Evolutionary conservation across 768 basidiomycete species (phyloP), one percentile per base, ranked within the genome.

Genomic region (Lactarius sanguifluus): DNA sequence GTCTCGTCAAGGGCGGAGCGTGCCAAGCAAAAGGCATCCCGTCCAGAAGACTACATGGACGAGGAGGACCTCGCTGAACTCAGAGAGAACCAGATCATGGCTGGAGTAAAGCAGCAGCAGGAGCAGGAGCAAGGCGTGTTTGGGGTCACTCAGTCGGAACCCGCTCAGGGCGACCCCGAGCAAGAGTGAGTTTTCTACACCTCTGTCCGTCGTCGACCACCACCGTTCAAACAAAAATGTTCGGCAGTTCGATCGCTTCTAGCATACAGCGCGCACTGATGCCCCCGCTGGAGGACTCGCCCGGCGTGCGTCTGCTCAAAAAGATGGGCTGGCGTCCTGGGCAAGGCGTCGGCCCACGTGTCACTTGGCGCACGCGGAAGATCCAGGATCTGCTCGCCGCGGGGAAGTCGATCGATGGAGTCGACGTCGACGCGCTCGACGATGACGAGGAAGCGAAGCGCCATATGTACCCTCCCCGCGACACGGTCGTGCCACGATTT

Each of bases 11-110:
- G 95, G 38, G 77, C 75, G 34, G 90, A 92, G 54, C 85, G 95
- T 57, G 85, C 85, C 56, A 89, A 88, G 75, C 76, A 83, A 71
- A 81, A 84, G 71, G 78, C 77, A 2, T 77, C 82, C n/a, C 82
- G 83, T 38, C 89, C 94, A 0, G 93, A 96, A 76, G 94, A 97
- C 74, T 98, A 93, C 74, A 98, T 99, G 97, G 97, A 99, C 78
- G 97, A 98, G 52, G 97, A 99, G 77, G 97, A 98, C 75, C 79
- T 98, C 18, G 87, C 91, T 55, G 93, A 93, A 68, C 76, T 91
- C 66, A 85, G 83, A 40, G 92, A 94, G 47, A 85, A 84, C 70
- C 82, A 88, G 57, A 57, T 71, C 13, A 70, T 62, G 70, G 85
- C 83, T 23, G 75, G 97, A 10, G 85, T 94, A 4, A 89, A 92